Percentiles rank a stretch among this genome's conserved stretches.
Evolutionary conservation across 1,284 basidiomycete species (phyloP).

Genomic region (Rugosomyces carneus): DNA sequence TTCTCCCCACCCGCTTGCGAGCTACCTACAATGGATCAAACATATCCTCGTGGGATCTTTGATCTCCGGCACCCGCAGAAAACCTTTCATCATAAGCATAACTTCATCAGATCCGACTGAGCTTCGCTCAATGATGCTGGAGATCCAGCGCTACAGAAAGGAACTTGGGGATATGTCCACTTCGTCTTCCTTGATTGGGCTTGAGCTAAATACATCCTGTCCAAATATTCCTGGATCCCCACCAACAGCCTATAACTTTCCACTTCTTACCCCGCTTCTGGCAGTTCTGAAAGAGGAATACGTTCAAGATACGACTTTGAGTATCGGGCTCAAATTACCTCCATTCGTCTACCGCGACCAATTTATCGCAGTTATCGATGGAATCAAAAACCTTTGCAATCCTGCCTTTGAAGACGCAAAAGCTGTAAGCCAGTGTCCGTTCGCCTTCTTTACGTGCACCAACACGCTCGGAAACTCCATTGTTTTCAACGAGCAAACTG

Average conservation of each 20-base stretch:
- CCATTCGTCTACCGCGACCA: constrained; percentile 67
- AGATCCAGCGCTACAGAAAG: constrained; percentile 52
- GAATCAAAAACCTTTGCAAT: constrained; percentile 25
- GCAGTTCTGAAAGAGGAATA: constrained; percentile 43
- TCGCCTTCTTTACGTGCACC: constrained; percentile 67
- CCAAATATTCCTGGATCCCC: constrained; percentile 65
- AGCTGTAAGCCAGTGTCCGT: constrained; percentile 23
- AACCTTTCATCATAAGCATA: constrained; percentile 74
- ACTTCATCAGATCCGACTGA: constrained; percentile 49
- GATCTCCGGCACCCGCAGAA: constrained; percentile 26
- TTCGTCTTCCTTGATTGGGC: constrained; percentile 41
- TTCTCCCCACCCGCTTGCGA: constrained; percentile 61
- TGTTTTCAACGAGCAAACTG: constrained; percentile 49
- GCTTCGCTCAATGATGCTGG: constrained; percentile 47
- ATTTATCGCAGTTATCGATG: constrained; percentile 48
- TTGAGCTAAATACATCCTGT: constrained; percentile 78
- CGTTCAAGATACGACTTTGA: constrained; percentile 46
- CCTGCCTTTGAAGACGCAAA: constrained; percentile 15
- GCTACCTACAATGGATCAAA: constrained; percentile 60
- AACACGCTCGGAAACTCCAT: constrained; percentile 72
- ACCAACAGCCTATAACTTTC: constrained; percentile 59
- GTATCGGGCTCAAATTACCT: constrained; percentile 73
- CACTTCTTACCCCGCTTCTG: constrained; percentile 40
- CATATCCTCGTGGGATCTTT: constrained; percentile 34
- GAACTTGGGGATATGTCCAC: constrained; percentile 28